Percentiles rank a stretch among this genome's conserved stretches.
phyloP scores from a whole-genome alignment of 768 basidiomycete species.

The Phallus indusiatus region DNA sequence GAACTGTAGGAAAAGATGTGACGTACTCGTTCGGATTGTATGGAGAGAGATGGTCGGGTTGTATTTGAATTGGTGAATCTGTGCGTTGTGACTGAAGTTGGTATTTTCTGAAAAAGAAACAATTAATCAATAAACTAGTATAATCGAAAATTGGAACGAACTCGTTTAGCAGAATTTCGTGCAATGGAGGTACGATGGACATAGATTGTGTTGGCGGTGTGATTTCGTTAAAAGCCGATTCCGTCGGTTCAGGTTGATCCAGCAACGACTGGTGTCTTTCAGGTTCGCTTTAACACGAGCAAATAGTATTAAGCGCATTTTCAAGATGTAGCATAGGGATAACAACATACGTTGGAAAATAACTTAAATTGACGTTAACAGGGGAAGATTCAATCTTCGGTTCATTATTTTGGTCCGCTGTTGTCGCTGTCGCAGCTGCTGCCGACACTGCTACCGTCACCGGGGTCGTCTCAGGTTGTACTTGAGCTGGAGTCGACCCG shows the following conservation, averaged over 20 bases:
- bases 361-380: conserved; percentile 2
- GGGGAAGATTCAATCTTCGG: not conserved
- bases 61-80: not conserved
- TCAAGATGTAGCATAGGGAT: too few relatives aligned
- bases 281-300: too few relatives aligned
- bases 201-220: not conserved
- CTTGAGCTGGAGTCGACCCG: too few relatives aligned
- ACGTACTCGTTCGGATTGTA: not conserved
- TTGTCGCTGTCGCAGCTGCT: not conserved
- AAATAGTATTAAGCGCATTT: too few relatives aligned
- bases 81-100: not conserved
- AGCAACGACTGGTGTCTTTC: not conserved
- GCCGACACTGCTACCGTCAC: too few relatives aligned
- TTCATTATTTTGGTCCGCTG: too few relatives aligned
- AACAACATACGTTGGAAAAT: conserved; percentile 1
- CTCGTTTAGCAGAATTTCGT: conserved; percentile 4
- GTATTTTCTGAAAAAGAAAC: not conserved
- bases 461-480: too few relatives aligned
- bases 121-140: not conserved
- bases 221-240: not conserved
- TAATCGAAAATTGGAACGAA: not conserved
- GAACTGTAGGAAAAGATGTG: not conserved
- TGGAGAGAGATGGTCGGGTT: not conserved
- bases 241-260: conserved; percentile 4
- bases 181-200: not conserved